Evolutionary conservation across 306 rosid genomes (phyloP), one percentile per base, ranked within the genome.

Genomic region (Prunus fruticosa): DNA sequence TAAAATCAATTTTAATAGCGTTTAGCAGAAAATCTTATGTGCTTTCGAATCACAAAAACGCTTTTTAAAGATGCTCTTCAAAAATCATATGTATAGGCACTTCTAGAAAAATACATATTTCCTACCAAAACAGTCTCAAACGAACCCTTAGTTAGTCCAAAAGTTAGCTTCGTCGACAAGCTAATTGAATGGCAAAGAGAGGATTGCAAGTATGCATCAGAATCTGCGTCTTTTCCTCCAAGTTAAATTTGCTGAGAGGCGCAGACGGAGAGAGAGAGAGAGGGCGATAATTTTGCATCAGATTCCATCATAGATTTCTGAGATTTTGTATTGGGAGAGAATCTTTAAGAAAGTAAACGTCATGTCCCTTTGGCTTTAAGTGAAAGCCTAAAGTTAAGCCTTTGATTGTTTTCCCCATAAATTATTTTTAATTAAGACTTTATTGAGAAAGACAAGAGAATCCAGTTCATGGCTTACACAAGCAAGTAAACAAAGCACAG

Each of bases 401-500:
- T 78, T 87, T 87, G 60, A 69, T 73, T 73, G 67, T 87, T 74
- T 83, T 79, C 56, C 20, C 54, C 64, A 50, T 14, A 54, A 72
- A 84, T 58, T 56, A 62, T 11, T 30, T 64, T 62, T 45, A 75
- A 34, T 15, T 25, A 32, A 51, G 73, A 54, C 84, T 87, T 84
- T 89, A 81, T 76, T 76, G 82, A 79, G 77, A 85, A 78, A 72
- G 87, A 84, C 90, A 82, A 84, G 84, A 82, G 95, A 85, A 89
- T 89, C 96, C 85, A 82, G 71, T 83, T 88, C 89, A 81, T 81
- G 82, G 72, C 84, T 82, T 78, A 86, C 89, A 81, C 82, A 80
- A 78, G 78, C 82, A 75, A 65, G 32, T 32, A 53, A 76, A 68
- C 74, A 41, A 73, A 58, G 68, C 77, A 34, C 70, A 34, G 8